Conservation (phyloP, 192 early-diverging fungal species). For the Cetraspora pellucida region DNA sequence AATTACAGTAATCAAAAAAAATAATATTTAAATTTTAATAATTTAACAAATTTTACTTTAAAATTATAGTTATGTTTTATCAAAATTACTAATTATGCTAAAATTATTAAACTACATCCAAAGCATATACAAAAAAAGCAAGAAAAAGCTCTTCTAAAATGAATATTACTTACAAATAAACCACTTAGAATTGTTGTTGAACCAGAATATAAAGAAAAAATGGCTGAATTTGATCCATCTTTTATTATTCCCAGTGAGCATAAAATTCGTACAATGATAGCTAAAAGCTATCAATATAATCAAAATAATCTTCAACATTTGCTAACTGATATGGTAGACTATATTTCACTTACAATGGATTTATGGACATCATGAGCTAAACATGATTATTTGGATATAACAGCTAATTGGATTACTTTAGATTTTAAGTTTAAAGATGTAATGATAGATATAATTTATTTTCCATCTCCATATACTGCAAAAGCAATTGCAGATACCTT, state of each 20-base stretch:
- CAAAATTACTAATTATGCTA: neutral
- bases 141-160: neutral
- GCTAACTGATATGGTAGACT: neutral
- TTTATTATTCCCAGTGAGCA: neutral
- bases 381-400: slow-evolving; percentile 10
- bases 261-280: slow-evolving; percentile 11
- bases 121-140: slow-evolving; percentile 9
- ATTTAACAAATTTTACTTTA: neutral
- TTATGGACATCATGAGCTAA: neutral
- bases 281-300: neutral
- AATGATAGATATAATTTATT: neutral
- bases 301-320: neutral
- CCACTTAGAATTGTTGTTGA: neutral
- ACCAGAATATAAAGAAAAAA: slow-evolving; percentile 9
- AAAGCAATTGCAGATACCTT: neutral
- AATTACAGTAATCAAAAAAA: no score
- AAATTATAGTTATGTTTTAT: neutral
- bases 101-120: neutral
- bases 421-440: neutral
- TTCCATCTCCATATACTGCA: neutral
- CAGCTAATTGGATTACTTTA: neutral
- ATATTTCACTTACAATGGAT: neutral
- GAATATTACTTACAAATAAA: neutral
- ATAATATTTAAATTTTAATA: neutral
- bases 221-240: neutral